Conservation (phyloP, 2,329 filamentous ascomycete species). For the Microdochium paspali region DNA sequence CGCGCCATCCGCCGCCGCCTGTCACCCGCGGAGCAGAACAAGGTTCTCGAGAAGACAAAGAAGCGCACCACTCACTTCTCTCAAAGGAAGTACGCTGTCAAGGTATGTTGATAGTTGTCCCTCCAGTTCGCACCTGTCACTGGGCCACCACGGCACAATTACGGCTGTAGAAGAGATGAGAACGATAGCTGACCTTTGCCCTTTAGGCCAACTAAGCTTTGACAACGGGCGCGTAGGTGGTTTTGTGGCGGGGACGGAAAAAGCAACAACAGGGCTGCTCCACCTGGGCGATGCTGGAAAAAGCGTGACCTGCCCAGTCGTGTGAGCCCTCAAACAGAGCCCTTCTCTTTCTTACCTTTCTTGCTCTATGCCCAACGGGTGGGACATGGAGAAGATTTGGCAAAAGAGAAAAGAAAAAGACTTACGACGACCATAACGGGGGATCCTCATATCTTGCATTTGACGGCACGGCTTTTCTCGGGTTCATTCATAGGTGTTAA, state of each 20-base stretch:
- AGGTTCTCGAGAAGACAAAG: slow-evolving; percentile 87
- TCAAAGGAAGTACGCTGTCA: slow-evolving; percentile 97
- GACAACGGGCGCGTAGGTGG: neutral
- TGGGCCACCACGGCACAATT: too few species aligned
- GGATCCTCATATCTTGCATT: slow-evolving; percentile 1
- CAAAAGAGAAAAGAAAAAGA: neutral
- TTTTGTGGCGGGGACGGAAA: neutral
- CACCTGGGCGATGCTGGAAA: neutral
- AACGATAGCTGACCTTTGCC: neutral
- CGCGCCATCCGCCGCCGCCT: slow-evolving; percentile 94
- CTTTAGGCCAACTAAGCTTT: neutral
- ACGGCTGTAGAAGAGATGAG: too few species aligned
- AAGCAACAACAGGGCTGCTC: neutral
- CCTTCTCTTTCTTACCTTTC: neutral
- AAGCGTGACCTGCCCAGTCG: neutral
- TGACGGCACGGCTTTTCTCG: slow-evolving; percentile 1
- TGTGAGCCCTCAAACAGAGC: neutral
- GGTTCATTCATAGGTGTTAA: slow-evolving; percentile 1
- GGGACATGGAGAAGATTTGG: neutral
- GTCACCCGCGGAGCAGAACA: slow-evolving; percentile 80
- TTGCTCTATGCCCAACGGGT: neutral
- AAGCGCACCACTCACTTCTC: slow-evolving; percentile 96
- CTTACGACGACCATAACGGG: neutral
- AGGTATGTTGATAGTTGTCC: slow-evolving; percentile 49
- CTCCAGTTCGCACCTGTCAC: too few species aligned